Evolutionary conservation across 2,329 filamentous ascomycete genomes (phyloP), one percentile per base, ranked within the genome.

Genomic region (Zelopaecilomyces penicillatus): DNA sequence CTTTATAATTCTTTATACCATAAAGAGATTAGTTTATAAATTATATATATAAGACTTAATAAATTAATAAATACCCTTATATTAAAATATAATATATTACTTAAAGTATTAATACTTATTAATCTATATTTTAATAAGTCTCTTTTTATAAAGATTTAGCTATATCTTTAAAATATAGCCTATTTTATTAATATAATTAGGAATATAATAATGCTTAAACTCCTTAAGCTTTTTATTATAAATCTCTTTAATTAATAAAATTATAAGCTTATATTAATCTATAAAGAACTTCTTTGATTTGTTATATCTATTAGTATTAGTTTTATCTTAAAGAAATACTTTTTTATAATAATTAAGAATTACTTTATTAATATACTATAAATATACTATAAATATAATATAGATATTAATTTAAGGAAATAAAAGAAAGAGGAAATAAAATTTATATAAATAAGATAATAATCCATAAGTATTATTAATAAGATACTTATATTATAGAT

Each of bases 81-180:
- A 19, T 19, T 19, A 19, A 19, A 3, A 19, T 19, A 19, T 53
- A 43, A 44, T 42, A n/a, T 48, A 32, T 10, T 55, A 51, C 30
- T 46, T 41, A 41, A 55, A 55, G 38, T 53, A 46, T 26, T 29
- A 12, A 19, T 52, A 31, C 30, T 44, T 10, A 45, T 55, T 41
- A 37, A 57, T 51, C 49, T 43, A 55, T 10, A 43, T 50, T 33
- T 50, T 52, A 1, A 54, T 47, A 30, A 57, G 37, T 44, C 46
- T 54, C 37, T 57, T 46, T 28, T 57, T 56, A 30, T 51, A 52
- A 29, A 37, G 46, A 3, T 50, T 33, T 42, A 56, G 47, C 52
- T 44, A 55, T 2, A 33, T 47, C 10, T 19, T 30, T 11, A 42
- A 52, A 12, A 56, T 46, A 43, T 57, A 57, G 9, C 41, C 44